These are phyloP conservation scores for Apiotrichum laibachii DNA, from an alignment of 1,284 basidiomycete species.

Conservation along the genomic window DNA sequence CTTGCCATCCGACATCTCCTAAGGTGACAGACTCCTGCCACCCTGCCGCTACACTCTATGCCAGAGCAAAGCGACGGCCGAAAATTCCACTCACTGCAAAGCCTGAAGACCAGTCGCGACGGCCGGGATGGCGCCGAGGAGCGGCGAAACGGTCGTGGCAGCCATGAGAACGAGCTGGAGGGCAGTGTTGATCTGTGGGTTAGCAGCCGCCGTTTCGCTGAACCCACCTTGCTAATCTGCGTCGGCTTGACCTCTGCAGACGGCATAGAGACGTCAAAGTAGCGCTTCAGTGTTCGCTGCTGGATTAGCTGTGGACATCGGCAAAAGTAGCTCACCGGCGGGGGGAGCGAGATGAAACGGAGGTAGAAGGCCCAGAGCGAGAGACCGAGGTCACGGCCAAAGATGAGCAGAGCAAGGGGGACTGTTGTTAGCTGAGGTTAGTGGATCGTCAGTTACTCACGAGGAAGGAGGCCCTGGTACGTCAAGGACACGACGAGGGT, in stretches of 20 bases:
- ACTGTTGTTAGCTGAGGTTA: slow-evolving; percentile 55
- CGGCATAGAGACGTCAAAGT: slow-evolving; percentile 93
- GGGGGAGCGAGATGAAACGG: slow-evolving; percentile 81
- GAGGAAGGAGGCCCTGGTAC: slow-evolving; percentile 77
- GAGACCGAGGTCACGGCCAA: slow-evolving; percentile 84
- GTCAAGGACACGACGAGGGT: slow-evolving; percentile 85
- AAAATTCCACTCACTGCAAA: slow-evolving; percentile 59
- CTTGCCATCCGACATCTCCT: background rate
- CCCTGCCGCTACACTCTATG: background rate
- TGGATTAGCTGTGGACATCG: slow-evolving; percentile 9
- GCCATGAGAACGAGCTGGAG: slow-evolving; percentile 90
- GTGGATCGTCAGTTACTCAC: slow-evolving; percentile 53
- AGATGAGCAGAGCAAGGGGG: slow-evolving; percentile 77
- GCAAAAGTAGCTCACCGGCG: slow-evolving; percentile 60
- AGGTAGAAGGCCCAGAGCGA: slow-evolving; percentile 91
- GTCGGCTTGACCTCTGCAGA: slow-evolving; percentile 92
- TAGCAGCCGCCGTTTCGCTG: slow-evolving; percentile 8
- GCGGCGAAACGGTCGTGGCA: slow-evolving; percentile 74
- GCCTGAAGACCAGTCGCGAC: slow-evolving; percentile 60
- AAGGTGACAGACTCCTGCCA: too few relatives aligned
- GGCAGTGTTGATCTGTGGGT: slow-evolving; percentile 79
- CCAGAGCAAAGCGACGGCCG: background rate
- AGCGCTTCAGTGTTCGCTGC: slow-evolving; percentile 84
- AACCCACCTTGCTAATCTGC: slow-evolving; percentile 74
- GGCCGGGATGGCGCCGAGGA: slow-evolving; percentile 61